Conservation (phyloP, 768 basidiomycete genomes). For the Lentinula sp. region DNA sequence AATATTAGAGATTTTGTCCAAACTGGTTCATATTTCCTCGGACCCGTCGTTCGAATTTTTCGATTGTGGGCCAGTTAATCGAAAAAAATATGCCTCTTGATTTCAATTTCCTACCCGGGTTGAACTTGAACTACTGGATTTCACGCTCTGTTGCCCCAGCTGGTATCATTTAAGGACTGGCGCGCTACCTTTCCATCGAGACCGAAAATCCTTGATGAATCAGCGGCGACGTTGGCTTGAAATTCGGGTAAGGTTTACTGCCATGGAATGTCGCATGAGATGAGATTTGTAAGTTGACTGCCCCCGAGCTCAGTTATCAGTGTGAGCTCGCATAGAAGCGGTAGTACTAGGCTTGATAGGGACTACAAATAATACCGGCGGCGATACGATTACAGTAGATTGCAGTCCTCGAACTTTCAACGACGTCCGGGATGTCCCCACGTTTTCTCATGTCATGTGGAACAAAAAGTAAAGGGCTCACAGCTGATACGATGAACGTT, state of each 20-base stretch:
- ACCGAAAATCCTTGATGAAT: neutral
- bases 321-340: neutral
- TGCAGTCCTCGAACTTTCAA: neutral
- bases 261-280: neutral
- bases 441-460: neutral
- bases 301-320: neutral
- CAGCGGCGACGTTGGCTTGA: neutral
- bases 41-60: neutral
- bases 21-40: neutral
- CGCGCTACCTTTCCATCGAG: neutral
- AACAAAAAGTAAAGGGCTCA: neutral
- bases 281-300: neutral
- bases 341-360: neutral
- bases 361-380: neutral
- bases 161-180: neutral
- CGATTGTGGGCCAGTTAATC: too few species aligned
- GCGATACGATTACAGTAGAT: neutral
- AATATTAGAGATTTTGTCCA: neutral
- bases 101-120: too few species aligned
- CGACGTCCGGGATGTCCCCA: neutral
- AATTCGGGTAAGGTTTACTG: neutral
- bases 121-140: neutral
- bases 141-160: neutral
- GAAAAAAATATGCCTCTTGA: too few species aligned
- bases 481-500: neutral